These are phyloP conservation scores for Claviceps citrina DNA, from an alignment of 2,329 filamentous ascomycete genomes.

Conservation along the genomic window DNA sequence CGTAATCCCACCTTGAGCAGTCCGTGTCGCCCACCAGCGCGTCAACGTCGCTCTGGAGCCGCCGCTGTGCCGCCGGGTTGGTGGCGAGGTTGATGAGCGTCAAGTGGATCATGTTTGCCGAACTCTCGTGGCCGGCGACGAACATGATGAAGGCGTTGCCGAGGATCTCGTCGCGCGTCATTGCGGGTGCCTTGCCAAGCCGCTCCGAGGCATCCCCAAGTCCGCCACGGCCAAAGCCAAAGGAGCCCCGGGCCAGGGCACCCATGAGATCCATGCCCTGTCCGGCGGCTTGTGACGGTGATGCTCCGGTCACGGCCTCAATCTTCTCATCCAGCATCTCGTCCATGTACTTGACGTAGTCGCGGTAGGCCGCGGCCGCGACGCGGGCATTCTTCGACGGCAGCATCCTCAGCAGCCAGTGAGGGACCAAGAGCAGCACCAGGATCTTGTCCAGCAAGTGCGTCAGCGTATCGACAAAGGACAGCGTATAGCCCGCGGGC, in stretches of 20 bases:
- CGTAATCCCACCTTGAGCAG: slow-evolving; percentile 54
- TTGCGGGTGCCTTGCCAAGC: slow-evolving; percentile 17
- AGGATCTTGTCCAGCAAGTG: slow-evolving; percentile 48
- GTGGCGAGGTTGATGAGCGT: slow-evolving; percentile 52
- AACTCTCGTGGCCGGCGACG: slow-evolving; percentile 68
- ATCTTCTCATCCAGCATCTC: slow-evolving; percentile 51
- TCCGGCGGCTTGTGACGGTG: slow-evolving; percentile 16
- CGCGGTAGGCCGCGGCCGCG: slow-evolving; percentile 38
- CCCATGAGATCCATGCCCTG: slow-evolving; percentile 39
- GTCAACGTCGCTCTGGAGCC: slow-evolving; percentile 55
- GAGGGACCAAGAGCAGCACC: slow-evolving; percentile 43
- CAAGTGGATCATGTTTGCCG: slow-evolving; percentile 61
- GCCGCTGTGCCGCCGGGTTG: slow-evolving; percentile 46
- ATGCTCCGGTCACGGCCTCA: slow-evolving; percentile 22
- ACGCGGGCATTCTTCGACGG: slow-evolving; percentile 36
- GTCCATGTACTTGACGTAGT: slow-evolving; percentile 55
- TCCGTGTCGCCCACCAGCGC: slow-evolving; percentile 43
- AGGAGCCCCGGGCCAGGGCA: slow-evolving; percentile 19
- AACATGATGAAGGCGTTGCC: slow-evolving; percentile 57
- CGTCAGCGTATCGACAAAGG: slow-evolving; percentile 48
- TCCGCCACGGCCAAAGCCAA: not conserved
- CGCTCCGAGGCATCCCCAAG: not conserved
- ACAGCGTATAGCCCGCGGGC: slow-evolving; percentile 42
- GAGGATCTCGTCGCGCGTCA: slow-evolving; percentile 51
- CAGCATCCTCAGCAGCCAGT: slow-evolving; percentile 36